phyloP scores from a whole-genome alignment of 2,329 filamentous ascomycete genomes.

The Claviceps sorghi region DNA sequence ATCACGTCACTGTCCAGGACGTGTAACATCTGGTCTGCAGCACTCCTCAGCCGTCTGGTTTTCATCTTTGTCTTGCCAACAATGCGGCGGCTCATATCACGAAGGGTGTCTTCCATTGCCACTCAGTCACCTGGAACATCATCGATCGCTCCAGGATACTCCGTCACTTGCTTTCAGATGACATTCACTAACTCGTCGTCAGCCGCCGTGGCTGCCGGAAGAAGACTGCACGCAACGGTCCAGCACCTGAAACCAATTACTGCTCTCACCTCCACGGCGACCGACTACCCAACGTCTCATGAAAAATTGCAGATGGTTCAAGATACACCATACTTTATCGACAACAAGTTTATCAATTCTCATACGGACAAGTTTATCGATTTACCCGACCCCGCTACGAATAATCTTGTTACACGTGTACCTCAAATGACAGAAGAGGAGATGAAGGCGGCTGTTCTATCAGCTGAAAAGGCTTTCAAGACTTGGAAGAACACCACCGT shows the following conservation, averaged over 20 bases:
- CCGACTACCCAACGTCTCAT: conserved; percentile 56
- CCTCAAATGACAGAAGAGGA: conserved; percentile 69
- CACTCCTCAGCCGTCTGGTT: background rate
- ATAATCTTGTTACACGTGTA: conserved; percentile 70
- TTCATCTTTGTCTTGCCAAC: conserved; percentile 4
- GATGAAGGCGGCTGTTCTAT: conserved; percentile 59
- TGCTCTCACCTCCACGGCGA: conserved; percentile 39
- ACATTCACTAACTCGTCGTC: conserved; percentile 18
- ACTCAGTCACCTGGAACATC: conserved; percentile 17
- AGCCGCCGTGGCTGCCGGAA: conserved; percentile 26
- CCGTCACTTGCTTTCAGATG: conserved; percentile 20
- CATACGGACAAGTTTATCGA: conserved; percentile 60
- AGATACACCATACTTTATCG: conserved; percentile 67
- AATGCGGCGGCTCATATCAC: conserved; percentile 33
- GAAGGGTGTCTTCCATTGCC: conserved; percentile 22
- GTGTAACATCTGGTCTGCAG: background rate
- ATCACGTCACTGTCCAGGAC: no score
- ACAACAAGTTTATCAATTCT: conserved; percentile 64
- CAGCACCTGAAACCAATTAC: conserved; percentile 38
- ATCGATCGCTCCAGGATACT: conserved; percentile 12
- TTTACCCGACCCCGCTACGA: conserved; percentile 69
- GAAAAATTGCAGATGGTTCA: conserved; percentile 51
- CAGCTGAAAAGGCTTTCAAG: conserved; percentile 61
- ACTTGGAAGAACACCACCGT: conserved; percentile 59
- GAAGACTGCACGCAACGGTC: conserved; percentile 40